These are phyloP conservation scores for Suillus subaureus DNA, from an alignment of 768 basidiomycete species.

Conservation along the genomic window DNA sequence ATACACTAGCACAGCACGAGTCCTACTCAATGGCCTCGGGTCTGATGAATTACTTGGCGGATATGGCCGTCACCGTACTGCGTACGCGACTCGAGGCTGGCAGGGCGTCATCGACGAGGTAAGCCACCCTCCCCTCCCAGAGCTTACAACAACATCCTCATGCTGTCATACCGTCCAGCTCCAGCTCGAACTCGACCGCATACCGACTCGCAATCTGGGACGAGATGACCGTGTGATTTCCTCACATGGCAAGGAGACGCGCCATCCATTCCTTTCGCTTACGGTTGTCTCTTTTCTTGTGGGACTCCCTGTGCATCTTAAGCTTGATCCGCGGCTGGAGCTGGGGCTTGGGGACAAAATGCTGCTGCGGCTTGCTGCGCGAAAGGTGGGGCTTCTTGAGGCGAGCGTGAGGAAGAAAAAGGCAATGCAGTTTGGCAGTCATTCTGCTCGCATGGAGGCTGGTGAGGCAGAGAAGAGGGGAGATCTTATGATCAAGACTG, in stretches of 20 bases:
- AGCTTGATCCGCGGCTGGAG: conserved; percentile 74
- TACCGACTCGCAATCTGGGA: conserved; percentile 88
- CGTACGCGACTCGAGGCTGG: conserved; percentile 72
- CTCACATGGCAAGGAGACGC: conserved; percentile 86
- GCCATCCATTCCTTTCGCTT: conserved; percentile 90
- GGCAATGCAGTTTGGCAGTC: conserved; percentile 97
- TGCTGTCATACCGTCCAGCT: conserved; percentile 50
- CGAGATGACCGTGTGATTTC: conserved; percentile 95
- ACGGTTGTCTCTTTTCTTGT: conserved; percentile 78
- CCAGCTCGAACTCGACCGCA: conserved; percentile 85
- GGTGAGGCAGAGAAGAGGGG: conserved; percentile 57
- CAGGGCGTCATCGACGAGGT: conserved; percentile 81
- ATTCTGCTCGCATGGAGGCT: conserved; percentile 79
- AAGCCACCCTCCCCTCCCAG: conserved; percentile 10
- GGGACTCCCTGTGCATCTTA: conserved; percentile 74
- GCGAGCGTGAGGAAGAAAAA: conserved; percentile 82
- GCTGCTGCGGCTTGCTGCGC: conserved; percentile 71
- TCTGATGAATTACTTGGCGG: conserved; percentile 96
- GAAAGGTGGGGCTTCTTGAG: conserved; percentile 71
- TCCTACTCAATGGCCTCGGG: conserved; percentile 88
- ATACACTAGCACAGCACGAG: conserved; percentile 77
- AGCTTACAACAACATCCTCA: not conserved
- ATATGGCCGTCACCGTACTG: conserved; percentile 85
- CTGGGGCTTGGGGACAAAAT: conserved; percentile 91
- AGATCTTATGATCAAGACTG: conserved; percentile 35